phyloP scores from a whole-genome alignment of 768 basidiomycete species.

The Gloeostereum incarnatum region DNA sequence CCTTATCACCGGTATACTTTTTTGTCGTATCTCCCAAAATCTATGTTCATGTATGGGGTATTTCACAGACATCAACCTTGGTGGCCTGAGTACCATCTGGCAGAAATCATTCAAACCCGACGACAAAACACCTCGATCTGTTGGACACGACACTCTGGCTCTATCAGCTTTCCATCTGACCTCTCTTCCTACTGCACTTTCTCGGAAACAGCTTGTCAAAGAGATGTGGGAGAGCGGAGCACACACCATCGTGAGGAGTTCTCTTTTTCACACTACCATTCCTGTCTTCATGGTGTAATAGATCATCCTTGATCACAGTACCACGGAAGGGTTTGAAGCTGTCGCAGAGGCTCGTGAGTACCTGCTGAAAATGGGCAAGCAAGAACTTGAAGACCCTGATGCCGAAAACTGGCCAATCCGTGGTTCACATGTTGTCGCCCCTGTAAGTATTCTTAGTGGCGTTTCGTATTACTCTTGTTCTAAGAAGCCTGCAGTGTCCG shows the following conservation, averaged over 20 bases:
- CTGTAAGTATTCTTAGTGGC: conserved; percentile 41
- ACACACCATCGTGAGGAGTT: conserved; percentile 53
- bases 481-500: conserved; percentile 54
- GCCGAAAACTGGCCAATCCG: conserved; percentile 22
- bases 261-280: conserved; percentile 3
- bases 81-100: conserved; percentile 38
- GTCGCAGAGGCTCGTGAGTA: conserved; percentile 74
- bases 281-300: conserved; percentile 18
- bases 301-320: conserved; percentile 84
- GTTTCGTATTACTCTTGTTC: conserved; percentile 2
- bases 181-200: conserved; percentile 51
- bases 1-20: conserved; percentile 43
- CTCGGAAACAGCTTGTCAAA: conserved; percentile 59
- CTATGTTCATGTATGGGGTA: conserved; percentile 2
- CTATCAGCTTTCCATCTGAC: conserved; percentile 83
- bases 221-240: conserved; percentile 93
- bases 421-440: conserved; percentile 83
- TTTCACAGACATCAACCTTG: conserved; percentile 35
- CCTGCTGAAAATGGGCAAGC: conserved; percentile 54
- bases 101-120: conserved; percentile 46
- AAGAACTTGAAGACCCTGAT: conserved; percentile 42
- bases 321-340: conserved; percentile 62
- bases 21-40: conserved; percentile 2
- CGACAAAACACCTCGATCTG: conserved; percentile 25
- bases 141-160: conserved; percentile 51